A percentile compares a stretch with the other conserved stretches of the same genome.
Conservation (phyloP, 352 stramenopile genomes). For the Chrysophaeum taylorii region DNA sequence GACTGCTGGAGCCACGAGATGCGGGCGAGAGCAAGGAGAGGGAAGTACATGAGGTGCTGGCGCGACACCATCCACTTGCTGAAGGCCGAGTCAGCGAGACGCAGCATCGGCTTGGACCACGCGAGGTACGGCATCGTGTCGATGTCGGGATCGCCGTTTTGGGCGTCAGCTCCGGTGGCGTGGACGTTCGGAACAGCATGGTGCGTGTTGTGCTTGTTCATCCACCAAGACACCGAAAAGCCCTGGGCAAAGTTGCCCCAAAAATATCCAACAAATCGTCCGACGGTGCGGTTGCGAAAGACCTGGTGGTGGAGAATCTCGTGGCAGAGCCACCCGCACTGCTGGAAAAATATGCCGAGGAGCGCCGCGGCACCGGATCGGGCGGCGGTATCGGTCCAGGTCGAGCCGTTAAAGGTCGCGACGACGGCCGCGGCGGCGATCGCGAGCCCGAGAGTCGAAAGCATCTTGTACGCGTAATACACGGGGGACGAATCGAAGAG, state of each 20-base stretch:
- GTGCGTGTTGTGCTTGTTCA: slow-evolving; percentile 67
- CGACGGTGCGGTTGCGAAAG: slow-evolving; percentile 80
- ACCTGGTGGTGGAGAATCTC: slow-evolving; percentile 96
- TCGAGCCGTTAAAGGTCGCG: background rate
- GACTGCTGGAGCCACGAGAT: background rate
- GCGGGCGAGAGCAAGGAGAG: slow-evolving; percentile 49
- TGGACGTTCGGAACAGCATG: slow-evolving; percentile 60
- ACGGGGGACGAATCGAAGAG: slow-evolving; percentile 67
- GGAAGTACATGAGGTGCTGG: slow-evolving; percentile 92
- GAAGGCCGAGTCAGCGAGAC: slow-evolving; percentile 60
- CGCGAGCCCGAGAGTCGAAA: slow-evolving; percentile 79
- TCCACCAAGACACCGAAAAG: slow-evolving; percentile 82
- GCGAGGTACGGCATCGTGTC: slow-evolving; percentile 58
- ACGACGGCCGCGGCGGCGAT: slow-evolving; percentile 48
- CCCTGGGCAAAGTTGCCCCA: slow-evolving; percentile 93
- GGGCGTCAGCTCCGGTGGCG: slow-evolving; percentile 55
- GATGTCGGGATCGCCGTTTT: slow-evolving; percentile 66
- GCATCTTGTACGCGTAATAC: slow-evolving; percentile 90
- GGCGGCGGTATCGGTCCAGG: no score
- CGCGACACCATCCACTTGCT: slow-evolving; percentile 74
- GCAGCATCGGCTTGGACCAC: slow-evolving; percentile 68
- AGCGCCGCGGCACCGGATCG: slow-evolving; percentile 46
- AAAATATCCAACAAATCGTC: slow-evolving; percentile 79
- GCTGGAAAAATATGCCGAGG: slow-evolving; percentile 95
- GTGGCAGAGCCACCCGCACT: slow-evolving; percentile 93